A percentile compares a stretch with the other conserved stretches of the same genome.
These are phyloP conservation scores for Excoecaria cochinchinensis DNA, from an alignment of 345 rosid genomes.

Conservation along the genomic window DNA sequence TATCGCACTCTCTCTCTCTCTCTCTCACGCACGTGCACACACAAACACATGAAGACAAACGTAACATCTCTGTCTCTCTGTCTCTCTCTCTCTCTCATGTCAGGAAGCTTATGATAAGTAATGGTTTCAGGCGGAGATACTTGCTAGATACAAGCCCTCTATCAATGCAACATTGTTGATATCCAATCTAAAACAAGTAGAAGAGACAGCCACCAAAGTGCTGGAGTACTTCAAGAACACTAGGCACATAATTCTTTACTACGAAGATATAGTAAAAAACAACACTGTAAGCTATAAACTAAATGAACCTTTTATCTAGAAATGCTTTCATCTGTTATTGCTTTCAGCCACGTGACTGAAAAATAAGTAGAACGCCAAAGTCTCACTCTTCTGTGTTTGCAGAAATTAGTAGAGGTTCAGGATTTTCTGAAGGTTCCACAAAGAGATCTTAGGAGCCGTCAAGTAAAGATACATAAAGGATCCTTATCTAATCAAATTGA, in stretches of 20 bases:
- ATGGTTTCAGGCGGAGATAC: slow-evolving; percentile 84
- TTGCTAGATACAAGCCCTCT: slow-evolving; percentile 82
- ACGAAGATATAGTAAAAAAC: slow-evolving; percentile 86
- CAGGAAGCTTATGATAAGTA: slow-evolving; percentile 4
- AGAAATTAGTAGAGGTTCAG: slow-evolving; percentile 75
- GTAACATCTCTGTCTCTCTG: not conserved
- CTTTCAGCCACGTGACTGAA: not conserved
- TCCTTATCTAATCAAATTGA: slow-evolving; percentile 57
- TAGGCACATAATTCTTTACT: slow-evolving; percentile 74
- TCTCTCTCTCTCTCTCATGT: not conserved
- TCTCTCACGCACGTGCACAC: no score
- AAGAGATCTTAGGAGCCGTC: slow-evolving; percentile 68
- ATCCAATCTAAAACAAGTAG: slow-evolving; percentile 61
- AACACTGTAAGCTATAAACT: slow-evolving; percentile 58
- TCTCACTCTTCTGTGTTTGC: slow-evolving; percentile 13
- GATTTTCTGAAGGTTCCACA: slow-evolving; percentile 84
- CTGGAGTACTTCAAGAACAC: slow-evolving; percentile 78
- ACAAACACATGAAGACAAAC: no score
- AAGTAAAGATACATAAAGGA: slow-evolving; percentile 94
- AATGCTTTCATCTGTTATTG: not conserved
- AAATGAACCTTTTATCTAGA: not conserved
- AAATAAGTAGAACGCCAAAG: not conserved
- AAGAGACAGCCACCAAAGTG: slow-evolving; percentile 66
- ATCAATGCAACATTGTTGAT: slow-evolving; percentile 65
- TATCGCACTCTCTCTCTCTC: not conserved